phyloP scores from a whole-genome alignment of 2,329 filamentous ascomycete species.

The Ceratocystis huliohia region DNA sequence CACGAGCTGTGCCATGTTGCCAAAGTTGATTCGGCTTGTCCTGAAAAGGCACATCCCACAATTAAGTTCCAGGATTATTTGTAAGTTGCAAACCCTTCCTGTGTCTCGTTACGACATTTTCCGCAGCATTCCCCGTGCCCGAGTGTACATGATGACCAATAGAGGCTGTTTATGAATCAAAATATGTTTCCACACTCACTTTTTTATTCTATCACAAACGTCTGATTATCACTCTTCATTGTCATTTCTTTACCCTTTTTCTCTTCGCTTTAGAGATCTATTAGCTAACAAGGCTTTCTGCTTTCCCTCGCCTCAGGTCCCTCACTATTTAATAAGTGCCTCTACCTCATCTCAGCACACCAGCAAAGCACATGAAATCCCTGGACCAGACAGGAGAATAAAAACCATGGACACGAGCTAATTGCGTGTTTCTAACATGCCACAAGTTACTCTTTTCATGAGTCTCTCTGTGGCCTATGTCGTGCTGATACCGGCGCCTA shows the following conservation, averaged over 20 bases:
- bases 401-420: background rate
- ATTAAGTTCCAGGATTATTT: background rate
- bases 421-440: background rate
- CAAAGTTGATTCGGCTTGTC: background rate
- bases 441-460: constrained; percentile 4
- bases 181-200: constrained; percentile 20
- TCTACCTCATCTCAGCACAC: background rate
- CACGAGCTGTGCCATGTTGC: background rate
- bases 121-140: background rate
- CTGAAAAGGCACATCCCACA: background rate
- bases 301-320: background rate
- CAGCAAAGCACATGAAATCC: constrained; percentile 5
- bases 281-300: constrained; percentile 15
- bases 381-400: constrained; percentile 21
- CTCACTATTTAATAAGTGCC: background rate
- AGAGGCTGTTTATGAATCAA: constrained; percentile 38
- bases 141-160: constrained; percentile 31
- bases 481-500: background rate
- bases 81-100: constrained; percentile 24
- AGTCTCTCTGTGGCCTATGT: constrained; percentile 8
- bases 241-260: background rate
- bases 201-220: constrained; percentile 21
- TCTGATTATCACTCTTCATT: constrained; percentile 19
- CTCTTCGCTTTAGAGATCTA: constrained; percentile 11
- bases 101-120: background rate